A percentile compares a stretch with the other conserved stretches of the same genome.
Conservation (phyloP, 495 filamentous ascomycete genomes). For the Cercophora newfieldiana region DNA sequence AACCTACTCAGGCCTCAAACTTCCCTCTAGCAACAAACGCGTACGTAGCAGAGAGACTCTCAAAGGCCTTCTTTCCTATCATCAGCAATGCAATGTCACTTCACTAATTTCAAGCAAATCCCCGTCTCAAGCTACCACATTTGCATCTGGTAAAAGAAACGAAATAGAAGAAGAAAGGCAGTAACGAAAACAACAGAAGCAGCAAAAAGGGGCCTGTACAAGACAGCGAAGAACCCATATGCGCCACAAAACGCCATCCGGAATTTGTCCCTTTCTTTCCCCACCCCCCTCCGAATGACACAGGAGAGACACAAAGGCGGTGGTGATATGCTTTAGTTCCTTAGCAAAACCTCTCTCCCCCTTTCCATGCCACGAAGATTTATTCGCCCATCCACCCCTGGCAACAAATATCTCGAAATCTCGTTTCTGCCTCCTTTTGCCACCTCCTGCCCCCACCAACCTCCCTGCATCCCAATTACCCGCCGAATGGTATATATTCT, state of each 20-base stretch:
- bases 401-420: constrained; percentile 2
- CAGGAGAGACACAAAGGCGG: constrained; percentile 9
- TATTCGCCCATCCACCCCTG: not conserved
- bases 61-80: not conserved
- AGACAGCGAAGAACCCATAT: not conserved
- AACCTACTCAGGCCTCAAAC: not conserved
- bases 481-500: not conserved
- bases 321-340: constrained; percentile 12
- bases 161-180: not conserved
- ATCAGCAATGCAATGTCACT: not conserved
- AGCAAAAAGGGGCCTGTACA: constrained; percentile 2
- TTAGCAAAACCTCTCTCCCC: constrained; percentile 1
- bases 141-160: not conserved
- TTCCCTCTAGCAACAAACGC: too few relatives aligned
- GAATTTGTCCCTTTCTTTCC: not conserved
- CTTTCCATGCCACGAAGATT: not conserved
- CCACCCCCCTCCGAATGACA: not conserved
- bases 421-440: not conserved
- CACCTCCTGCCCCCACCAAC: not conserved
- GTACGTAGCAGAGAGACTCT: not conserved
- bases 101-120: not conserved
- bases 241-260: not conserved
- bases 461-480: not conserved
- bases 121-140: not conserved
- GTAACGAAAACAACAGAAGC: not conserved